Evolutionary conservation across 805 yeast genomes (phyloP).

Genomic region (baker's yeast (Saccharomyces cerevisiae)): DNA sequence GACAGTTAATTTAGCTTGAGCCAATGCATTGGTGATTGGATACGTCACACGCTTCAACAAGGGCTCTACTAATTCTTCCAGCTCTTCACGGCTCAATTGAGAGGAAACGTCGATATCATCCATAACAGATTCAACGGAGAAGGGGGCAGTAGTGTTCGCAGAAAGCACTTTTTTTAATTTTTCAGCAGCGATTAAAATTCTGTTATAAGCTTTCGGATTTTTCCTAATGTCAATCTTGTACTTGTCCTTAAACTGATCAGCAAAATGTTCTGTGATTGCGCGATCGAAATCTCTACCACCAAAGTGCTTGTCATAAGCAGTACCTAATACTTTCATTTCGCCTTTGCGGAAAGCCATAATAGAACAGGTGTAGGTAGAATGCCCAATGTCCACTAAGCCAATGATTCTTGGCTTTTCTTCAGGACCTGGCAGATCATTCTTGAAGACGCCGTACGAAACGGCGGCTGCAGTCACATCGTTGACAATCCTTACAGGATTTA

Average conservation of each 20-base stretch:
- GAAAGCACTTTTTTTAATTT: slow-evolving; percentile 90
- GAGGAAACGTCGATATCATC: slow-evolving; percentile 93
- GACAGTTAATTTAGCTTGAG: slow-evolving; percentile 62
- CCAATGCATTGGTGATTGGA: slow-evolving; percentile 77
- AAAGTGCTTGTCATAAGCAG: slow-evolving; percentile 89
- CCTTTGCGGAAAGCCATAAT: slow-evolving; percentile 91
- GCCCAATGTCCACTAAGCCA: slow-evolving; percentile 95
- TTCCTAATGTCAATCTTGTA: slow-evolving; percentile 87
- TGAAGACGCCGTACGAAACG: slow-evolving; percentile 98
- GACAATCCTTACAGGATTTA: slow-evolving; percentile 96
- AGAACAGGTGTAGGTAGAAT: slow-evolving; percentile 86
- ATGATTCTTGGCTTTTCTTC: slow-evolving; percentile 75
- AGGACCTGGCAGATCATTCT: slow-evolving; percentile 84
- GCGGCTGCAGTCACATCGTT: slow-evolving; percentile 98
- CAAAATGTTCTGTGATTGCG: slow-evolving; percentile 91
- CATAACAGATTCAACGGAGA: slow-evolving; percentile 93
- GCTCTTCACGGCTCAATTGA: slow-evolving; percentile 78
- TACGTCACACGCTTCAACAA: slow-evolving; percentile 63
- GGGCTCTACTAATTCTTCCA: slow-evolving; percentile 84
- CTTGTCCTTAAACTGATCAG: slow-evolving; percentile 82
- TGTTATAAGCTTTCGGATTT: slow-evolving; percentile 91
- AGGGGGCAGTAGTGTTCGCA: slow-evolving; percentile 91
- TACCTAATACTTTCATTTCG: slow-evolving; percentile 85
- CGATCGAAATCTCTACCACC: slow-evolving; percentile 97
- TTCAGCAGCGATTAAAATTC: slow-evolving; percentile 89